Percentiles rank a stretch among this genome's conserved stretches.
Evolutionary conservation across 177 flowering plant species (phyloP).

Genomic region (Vitis hybrid): DNA sequence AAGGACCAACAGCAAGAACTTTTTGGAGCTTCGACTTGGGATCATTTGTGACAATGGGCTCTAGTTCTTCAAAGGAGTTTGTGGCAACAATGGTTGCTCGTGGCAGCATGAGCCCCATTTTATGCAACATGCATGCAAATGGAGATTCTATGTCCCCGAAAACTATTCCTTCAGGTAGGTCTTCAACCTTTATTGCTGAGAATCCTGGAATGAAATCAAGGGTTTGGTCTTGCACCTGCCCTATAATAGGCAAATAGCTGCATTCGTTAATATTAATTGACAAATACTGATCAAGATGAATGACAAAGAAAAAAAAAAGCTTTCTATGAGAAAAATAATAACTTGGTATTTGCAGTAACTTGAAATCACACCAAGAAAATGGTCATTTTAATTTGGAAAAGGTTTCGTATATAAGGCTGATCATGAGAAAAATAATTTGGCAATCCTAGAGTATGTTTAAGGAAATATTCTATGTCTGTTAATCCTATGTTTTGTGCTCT

Average conservation of each 20-base stretch:
- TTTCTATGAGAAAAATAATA: too few species aligned
- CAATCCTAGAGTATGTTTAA: too few species aligned
- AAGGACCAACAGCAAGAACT: slow-evolving; percentile 16
- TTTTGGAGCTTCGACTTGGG: slow-evolving; percentile 9
- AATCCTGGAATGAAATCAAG: slow-evolving; percentile 28
- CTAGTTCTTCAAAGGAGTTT: slow-evolving; percentile 24
- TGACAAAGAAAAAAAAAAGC: too few species aligned
- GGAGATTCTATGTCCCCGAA: neutral
- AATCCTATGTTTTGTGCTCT: too few species aligned
- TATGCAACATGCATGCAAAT: slow-evolving; percentile 12
- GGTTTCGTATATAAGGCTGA: too few species aligned
- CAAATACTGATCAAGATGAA: too few species aligned
- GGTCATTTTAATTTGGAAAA: too few species aligned
- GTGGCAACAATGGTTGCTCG: slow-evolving; percentile 19
- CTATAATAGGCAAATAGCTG: neutral
- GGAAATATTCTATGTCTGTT: too few species aligned
- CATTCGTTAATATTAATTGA: too few species aligned
- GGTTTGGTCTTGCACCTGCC: neutral
- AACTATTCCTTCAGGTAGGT: slow-evolving; percentile 22
- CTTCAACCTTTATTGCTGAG: slow-evolving; percentile 5
- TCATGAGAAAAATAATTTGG: too few species aligned
- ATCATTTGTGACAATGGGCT: slow-evolving; percentile 12
- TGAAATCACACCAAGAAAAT: too few species aligned
- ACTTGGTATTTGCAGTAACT: too few species aligned
- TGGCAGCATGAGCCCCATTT: slow-evolving; percentile 11